A percentile compares a stretch with the other conserved stretches of the same genome.
These are phyloP conservation scores for Lolium perenne DNA, from an alignment of 176 grass and related monocot species.

Conservation along the genomic window DNA sequence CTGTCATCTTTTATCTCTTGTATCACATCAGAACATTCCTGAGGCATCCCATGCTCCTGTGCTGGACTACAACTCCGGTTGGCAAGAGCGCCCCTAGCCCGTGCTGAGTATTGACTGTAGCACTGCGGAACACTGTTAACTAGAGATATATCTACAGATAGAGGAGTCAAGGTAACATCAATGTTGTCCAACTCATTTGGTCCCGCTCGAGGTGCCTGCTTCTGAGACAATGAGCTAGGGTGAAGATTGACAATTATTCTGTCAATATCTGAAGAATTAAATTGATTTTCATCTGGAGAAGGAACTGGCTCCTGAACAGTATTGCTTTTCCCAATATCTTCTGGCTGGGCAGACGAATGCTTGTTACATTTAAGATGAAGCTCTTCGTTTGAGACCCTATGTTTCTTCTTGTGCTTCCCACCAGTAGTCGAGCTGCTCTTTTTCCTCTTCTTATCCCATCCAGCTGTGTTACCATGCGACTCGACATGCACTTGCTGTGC, in stretches of 20 bases:
- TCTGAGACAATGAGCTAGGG: slow-evolving; percentile 32
- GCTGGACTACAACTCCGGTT: slow-evolving; percentile 10
- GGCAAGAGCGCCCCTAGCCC: slow-evolving; percentile 18
- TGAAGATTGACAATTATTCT: slow-evolving; percentile 33
- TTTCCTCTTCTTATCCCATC: slow-evolving; percentile 33
- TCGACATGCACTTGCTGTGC: slow-evolving; percentile 9
- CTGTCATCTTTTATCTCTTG: not conserved
- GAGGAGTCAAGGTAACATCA: slow-evolving; percentile 14
- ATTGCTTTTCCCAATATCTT: slow-evolving; percentile 5
- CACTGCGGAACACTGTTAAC: not conserved
- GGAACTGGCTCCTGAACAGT: slow-evolving; percentile 22
- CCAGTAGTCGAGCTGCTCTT: slow-evolving; percentile 6
- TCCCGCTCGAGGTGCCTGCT: slow-evolving; percentile 11
- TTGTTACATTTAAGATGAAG: slow-evolving; percentile 21
- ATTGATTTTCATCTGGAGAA: slow-evolving; percentile 41
- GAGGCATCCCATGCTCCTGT: slow-evolving; percentile 21
- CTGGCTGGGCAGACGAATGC: not conserved
- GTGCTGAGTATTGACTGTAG: slow-evolving; percentile 6
- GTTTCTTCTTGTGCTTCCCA: slow-evolving; percentile 20
- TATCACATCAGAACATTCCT: slow-evolving; percentile 17
- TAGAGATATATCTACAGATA: slow-evolving; percentile 24
- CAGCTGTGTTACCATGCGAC: slow-evolving; percentile 20
- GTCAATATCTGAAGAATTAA: slow-evolving; percentile 33
- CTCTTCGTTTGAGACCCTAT: slow-evolving; percentile 16
- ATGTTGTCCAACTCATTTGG: slow-evolving; percentile 30